Percentiles rank a stretch among this genome's conserved stretches.
phyloP scores from a whole-genome alignment of 179 eudicot species.

The Drosera spatulata region DNA sequence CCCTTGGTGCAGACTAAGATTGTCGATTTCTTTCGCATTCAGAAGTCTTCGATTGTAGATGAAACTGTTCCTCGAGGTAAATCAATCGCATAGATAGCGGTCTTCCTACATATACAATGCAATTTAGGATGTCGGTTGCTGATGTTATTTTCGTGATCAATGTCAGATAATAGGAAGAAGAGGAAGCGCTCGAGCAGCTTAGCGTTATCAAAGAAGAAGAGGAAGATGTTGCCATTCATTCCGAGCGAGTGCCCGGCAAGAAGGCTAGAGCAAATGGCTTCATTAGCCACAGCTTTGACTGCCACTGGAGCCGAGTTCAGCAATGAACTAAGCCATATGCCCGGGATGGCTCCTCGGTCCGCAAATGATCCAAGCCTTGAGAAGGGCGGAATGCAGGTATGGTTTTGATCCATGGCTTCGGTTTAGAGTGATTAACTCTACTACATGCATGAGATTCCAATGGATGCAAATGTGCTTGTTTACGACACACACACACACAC shows the following conservation, averaged over 20 bases:
- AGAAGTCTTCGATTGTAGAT: slow-evolving; percentile 30
- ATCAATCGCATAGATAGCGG: not conserved
- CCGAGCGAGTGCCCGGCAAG: slow-evolving; percentile 58
- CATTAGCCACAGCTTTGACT: slow-evolving; percentile 78
- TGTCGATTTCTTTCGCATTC: slow-evolving; percentile 86
- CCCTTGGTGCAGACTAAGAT: slow-evolving; percentile 95
- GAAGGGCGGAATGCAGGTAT: slow-evolving; percentile 82
- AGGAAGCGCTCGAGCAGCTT: slow-evolving; percentile 43
- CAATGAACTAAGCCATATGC: slow-evolving; percentile 68
- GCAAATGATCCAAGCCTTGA: slow-evolving; percentile 66
- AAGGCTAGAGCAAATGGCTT: slow-evolving; percentile 86
- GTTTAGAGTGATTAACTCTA: no score
- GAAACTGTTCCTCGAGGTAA: slow-evolving; percentile 44
- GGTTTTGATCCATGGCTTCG: no score
- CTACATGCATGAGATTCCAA: no score
- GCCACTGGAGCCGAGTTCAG: slow-evolving; percentile 69
- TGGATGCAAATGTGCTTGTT: no score
- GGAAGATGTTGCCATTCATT: slow-evolving; percentile 68
- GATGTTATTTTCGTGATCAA: not conserved
- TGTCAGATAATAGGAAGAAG: slow-evolving; percentile 43
- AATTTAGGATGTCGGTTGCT: not conserved
- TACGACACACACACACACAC: no score
- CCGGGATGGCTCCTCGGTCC: slow-evolving; percentile 83
- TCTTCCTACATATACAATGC: not conserved
- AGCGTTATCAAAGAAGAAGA: slow-evolving; percentile 52